phyloP scores from a whole-genome alignment of 2,329 filamentous ascomycete genomes.

The Pseudogymnoascus sp. region DNA sequence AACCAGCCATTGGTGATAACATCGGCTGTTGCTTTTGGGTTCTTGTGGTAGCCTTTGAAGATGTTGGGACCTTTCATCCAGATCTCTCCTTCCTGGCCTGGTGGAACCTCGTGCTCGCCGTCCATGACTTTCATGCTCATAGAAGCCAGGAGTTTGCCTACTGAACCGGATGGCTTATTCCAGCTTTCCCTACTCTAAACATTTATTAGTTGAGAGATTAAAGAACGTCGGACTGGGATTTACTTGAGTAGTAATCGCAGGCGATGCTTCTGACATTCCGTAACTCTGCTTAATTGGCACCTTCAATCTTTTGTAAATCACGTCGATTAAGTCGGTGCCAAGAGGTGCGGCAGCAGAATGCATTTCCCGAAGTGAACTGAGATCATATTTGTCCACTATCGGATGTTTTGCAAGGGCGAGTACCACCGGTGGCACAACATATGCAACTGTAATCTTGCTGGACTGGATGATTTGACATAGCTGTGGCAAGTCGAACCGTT shows the following conservation, averaged over 20 bases:
- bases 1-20: constrained; percentile 29
- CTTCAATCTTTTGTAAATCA: constrained; percentile 62
- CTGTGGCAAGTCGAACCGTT: too few species aligned
- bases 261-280: constrained; percentile 78
- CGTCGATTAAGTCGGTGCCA: constrained; percentile 66
- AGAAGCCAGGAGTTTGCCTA: constrained; percentile 56
- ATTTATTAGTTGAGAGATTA: too few species aligned
- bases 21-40: constrained; percentile 26
- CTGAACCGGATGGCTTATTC: constrained; percentile 67
- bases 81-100: constrained; percentile 13
- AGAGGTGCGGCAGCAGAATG: constrained; percentile 79
- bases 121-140: too few species aligned
- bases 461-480: too few species aligned
- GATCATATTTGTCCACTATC: constrained; percentile 66
- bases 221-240: too few species aligned
- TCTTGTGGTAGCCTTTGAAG: constrained; percentile 32
- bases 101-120: neutral
- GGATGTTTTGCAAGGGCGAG: constrained; percentile 72
- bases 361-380: constrained; percentile 70
- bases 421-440: constrained; percentile 74
- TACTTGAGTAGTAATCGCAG: constrained; percentile 59
- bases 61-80: constrained; percentile 25
- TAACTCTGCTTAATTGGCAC: constrained; percentile 83
- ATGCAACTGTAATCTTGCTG: constrained; percentile 57
- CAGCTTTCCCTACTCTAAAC: constrained; percentile 53